Conservation (phyloP, 202 grass and related monocot species). For the Dendrocalamus latiflorus region DNA sequence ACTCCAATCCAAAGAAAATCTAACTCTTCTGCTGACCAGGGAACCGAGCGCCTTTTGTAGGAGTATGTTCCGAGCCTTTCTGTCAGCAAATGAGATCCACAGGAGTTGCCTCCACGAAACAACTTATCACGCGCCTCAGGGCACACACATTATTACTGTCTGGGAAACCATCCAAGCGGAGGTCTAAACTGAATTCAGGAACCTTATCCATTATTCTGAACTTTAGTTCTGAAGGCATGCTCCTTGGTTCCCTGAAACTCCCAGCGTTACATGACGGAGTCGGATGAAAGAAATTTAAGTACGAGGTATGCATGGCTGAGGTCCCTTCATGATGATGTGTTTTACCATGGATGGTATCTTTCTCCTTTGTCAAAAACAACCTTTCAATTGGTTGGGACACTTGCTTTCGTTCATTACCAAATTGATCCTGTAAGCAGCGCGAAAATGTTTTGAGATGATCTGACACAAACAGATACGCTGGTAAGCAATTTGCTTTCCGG, state of each 20-base stretch:
- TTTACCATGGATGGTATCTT: conserved; percentile 27
- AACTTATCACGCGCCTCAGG: conserved; percentile 17
- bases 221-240: conserved; percentile 34
- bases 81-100: conserved; percentile 29
- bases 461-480: neutral
- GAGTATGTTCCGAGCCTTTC: conserved; percentile 35
- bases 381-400: conserved; percentile 39
- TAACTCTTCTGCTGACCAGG: conserved; percentile 89
- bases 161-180: conserved; percentile 30
- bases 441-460: conserved; percentile 11
- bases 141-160: conserved; percentile 15
- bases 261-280: conserved; percentile 21
- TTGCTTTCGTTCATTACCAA: conserved; percentile 22
- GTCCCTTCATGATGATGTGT: conserved; percentile 30
- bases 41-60: conserved; percentile 32
- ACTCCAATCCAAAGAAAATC: conserved; percentile 99
- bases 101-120: conserved; percentile 20
- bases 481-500: neutral
- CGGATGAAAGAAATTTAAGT: conserved; percentile 41
- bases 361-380: conserved; percentile 40
- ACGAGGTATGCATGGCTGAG: conserved; percentile 21
- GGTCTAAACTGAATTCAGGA: conserved; percentile 33
- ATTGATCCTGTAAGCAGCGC: conserved; percentile 32
- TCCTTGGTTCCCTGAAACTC: conserved; percentile 21
- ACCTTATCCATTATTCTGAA: conserved; percentile 42